Evolutionary conservation across 1,139 yeast species (phyloP).

Genomic region (Kodamaea suecica): DNA sequence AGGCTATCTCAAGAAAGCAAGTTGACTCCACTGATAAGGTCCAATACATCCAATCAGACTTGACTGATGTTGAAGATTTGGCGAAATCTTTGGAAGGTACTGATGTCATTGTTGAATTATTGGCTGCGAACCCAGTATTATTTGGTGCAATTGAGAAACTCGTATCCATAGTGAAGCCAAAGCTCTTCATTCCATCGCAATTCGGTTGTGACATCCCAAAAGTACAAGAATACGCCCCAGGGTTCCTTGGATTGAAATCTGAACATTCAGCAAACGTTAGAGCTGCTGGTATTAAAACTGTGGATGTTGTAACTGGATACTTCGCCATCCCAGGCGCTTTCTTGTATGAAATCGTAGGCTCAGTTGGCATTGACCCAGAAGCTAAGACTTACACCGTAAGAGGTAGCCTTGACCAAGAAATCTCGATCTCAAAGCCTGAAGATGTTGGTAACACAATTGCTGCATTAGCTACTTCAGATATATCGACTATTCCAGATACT

Average conservation of each 20-base stretch:
- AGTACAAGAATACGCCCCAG: conserved; percentile 26
- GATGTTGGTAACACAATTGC: conserved; percentile 50
- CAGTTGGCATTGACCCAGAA: conserved; percentile 37
- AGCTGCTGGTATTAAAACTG: conserved; percentile 48
- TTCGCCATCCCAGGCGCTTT: conserved; percentile 45
- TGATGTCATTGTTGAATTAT: conserved; percentile 51
- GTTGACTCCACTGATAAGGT: conserved; percentile 34
- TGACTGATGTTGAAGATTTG: conserved; percentile 20
- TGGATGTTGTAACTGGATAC: conserved; percentile 43
- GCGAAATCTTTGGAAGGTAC: conserved; percentile 40
- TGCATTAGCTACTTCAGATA: conserved; percentile 31
- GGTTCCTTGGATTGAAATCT: conserved; percentile 35
- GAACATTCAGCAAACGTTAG: conserved; percentile 40
- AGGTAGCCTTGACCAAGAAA: conserved; percentile 37
- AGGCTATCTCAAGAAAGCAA: conserved; percentile 46
- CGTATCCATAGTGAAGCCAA: conserved; percentile 41
- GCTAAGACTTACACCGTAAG: conserved; percentile 33
- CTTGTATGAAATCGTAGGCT: conserved; percentile 31
- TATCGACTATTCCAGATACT: conserved; percentile 42
- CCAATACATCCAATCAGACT: conserved; percentile 36
- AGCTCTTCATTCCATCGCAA: conserved; percentile 60
- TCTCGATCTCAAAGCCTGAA: conserved; percentile 32
- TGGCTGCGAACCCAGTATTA: conserved; percentile 25
- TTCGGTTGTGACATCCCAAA: conserved; percentile 47
- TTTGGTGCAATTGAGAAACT: conserved; percentile 29